Evolutionary conservation across 768 basidiomycete genomes (phyloP), one percentile per base, ranked within the genome.

Genomic region (Rhodosporidiobolus odoratus): DNA sequence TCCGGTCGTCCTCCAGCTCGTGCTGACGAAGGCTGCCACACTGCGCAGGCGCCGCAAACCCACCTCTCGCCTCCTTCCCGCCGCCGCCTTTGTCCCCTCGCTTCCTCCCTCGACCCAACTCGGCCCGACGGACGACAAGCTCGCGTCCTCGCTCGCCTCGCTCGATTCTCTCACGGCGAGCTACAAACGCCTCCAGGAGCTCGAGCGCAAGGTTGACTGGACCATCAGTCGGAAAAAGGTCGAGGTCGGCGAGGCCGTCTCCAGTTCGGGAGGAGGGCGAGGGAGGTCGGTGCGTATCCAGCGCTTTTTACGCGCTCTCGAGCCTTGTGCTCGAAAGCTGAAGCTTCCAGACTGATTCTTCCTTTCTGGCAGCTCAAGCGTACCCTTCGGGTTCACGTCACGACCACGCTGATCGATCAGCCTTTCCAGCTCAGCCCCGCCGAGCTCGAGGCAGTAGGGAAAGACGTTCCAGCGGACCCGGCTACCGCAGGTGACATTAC

Each of bases 131-230:
- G 65, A 66, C 37, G 2, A 1, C 15, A 41, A 45, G 25, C 67
- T 75, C 41, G 52, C 56, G 2, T 3, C 48, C 10, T 75, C 74
- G 8, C 65, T 68, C 41, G 53, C 7, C n/a, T 25, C 61, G 21
- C 67, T 75, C 40, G 64, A 71, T 10, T 4, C 5, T 1, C 50
- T 75, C 32, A 38, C 64, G 10, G 27, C 12, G 23, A 50, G 43
- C 30, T 75, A 75, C 65, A 19, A 25, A 25, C 6, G 34, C 10
- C 53, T 75, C 1, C 66, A 68, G 47, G 52, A 62, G 9, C 23
- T 72, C 34, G 74, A 75, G 50, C 48, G 61, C 32, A 62, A 41
- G 48, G 47, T 75, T n/a, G 74, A 75, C 64, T 75, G 74, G 74
- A 75, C 64, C 47, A 45, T 75, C 8, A 30, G 34, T 0, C 32